Evolutionary conservation across 495 filamentous ascomycete genomes (phyloP).

Genomic region (Penicillium cinerascens): DNA sequence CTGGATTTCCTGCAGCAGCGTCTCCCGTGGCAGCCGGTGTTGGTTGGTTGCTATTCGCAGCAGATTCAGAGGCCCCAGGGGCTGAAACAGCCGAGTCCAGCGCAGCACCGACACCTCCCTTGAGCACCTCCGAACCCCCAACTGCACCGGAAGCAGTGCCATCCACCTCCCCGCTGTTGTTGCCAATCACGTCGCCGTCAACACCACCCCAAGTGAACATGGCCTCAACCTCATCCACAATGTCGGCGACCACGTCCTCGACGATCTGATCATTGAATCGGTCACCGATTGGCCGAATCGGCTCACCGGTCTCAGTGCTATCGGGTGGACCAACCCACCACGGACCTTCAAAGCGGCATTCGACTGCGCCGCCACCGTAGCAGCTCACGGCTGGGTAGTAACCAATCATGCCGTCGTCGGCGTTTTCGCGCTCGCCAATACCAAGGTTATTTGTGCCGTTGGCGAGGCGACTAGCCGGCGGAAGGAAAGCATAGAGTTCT

Average conservation of each 20-base stretch:
- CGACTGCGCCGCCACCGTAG: conserved; percentile 84
- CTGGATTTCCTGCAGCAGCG: conserved; percentile 12
- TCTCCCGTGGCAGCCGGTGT: conserved; percentile 14
- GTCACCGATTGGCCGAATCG: conserved; percentile 62
- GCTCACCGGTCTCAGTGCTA: conserved; percentile 28
- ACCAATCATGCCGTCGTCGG: conserved; percentile 90
- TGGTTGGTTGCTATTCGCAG: conserved; percentile 22
- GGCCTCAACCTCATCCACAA: conserved; percentile 83
- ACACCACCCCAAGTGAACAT: conserved; percentile 48
- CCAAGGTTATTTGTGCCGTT: conserved; percentile 61
- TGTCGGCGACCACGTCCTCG: conserved; percentile 88
- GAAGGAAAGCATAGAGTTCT: conserved; percentile 85
- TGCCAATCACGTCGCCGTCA: conserved; percentile 36
- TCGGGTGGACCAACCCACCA: conserved; percentile 82
- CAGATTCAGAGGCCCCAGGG: conserved; percentile 22
- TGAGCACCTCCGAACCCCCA: conserved; percentile 35
- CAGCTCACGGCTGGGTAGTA: conserved; percentile 94
- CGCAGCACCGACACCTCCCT: conserved; percentile 36
- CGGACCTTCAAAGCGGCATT: conserved; percentile 84
- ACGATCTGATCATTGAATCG: conserved; percentile 92
- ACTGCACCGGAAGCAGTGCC: conserved; percentile 29
- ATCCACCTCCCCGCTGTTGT: conserved; percentile 24
- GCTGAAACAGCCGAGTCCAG: conserved; percentile 28
- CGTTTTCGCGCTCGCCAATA: conserved; percentile 68
- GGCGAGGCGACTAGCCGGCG: conserved; percentile 71